Evolutionary conservation across 441 rosid genomes (phyloP).

Genomic region (Brassica balearica): DNA sequence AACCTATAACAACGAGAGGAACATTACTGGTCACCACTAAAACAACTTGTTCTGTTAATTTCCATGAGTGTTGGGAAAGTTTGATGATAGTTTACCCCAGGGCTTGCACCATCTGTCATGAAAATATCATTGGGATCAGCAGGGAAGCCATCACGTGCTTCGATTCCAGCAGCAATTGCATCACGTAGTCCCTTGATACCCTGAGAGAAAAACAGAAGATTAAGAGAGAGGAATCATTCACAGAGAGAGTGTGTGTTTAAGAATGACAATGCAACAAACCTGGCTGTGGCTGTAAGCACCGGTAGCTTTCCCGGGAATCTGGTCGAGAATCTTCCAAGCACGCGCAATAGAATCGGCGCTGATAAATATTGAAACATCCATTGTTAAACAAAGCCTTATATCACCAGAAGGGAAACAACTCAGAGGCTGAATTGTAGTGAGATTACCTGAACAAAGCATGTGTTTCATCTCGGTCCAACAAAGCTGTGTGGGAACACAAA

Average conservation of each 20-base stretch:
- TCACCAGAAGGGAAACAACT: neutral
- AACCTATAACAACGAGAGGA: slow-evolving; percentile 57
- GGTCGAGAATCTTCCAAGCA: slow-evolving; percentile 92
- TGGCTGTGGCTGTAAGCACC: slow-evolving; percentile 99
- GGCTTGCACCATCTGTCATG: slow-evolving; percentile 98
- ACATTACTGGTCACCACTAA: neutral
- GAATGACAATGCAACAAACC: slow-evolving; percentile 53
- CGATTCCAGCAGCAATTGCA: slow-evolving; percentile 88
- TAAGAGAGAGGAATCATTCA: slow-evolving; percentile 9
- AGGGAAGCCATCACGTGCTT: slow-evolving; percentile 95
- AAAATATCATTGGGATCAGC: slow-evolving; percentile 87
- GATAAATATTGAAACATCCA: slow-evolving; percentile 18
- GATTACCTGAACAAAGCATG: slow-evolving; percentile 91
- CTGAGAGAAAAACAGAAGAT: slow-evolving; percentile 46
- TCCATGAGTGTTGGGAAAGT: neutral
- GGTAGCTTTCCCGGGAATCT: slow-evolving; percentile 94
- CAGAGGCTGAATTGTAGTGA: neutral
- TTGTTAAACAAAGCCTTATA: slow-evolving; percentile 10
- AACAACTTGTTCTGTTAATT: neutral
- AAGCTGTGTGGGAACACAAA: slow-evolving; percentile 81
- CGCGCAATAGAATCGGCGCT: slow-evolving; percentile 88
- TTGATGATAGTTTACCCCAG: slow-evolving; percentile 60
- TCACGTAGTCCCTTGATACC: slow-evolving; percentile 96
- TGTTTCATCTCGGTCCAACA: slow-evolving; percentile 87
- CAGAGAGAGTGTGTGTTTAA: neutral